phyloP scores from a whole-genome alignment of 2,329 filamentous ascomycete species.

The Emericellopsis atlantica region DNA sequence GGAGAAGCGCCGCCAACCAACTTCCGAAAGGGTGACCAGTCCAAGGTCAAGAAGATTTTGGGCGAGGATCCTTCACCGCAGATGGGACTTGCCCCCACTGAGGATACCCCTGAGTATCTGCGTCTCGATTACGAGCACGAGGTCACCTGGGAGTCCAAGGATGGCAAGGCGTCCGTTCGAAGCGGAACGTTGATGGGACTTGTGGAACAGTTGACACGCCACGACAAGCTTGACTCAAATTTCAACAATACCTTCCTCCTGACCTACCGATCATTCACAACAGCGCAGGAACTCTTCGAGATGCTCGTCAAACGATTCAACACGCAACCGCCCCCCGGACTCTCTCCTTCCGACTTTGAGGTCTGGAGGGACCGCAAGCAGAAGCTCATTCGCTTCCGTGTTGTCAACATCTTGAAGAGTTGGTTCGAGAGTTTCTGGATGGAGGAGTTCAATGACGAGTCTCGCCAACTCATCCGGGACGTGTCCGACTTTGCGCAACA shows the following conservation, averaged over 20 bases:
- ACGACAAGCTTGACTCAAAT: constrained; percentile 86
- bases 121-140: constrained; percentile 80
- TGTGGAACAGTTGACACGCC: constrained; percentile 88
- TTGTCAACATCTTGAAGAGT: constrained; percentile 94
- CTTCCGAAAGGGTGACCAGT: constrained; percentile 46
- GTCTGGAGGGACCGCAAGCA: constrained; percentile 90
- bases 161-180: constrained; percentile 63
- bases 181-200: constrained; percentile 81
- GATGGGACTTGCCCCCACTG: constrained; percentile 34
- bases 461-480: constrained; percentile 71
- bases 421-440: constrained; percentile 99
- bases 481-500: constrained; percentile 88
- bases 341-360: constrained; percentile 66
- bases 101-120: constrained; percentile 75
- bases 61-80: constrained; percentile 49
- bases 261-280: constrained; percentile 91
- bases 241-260: constrained; percentile 98
- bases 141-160: constrained; percentile 78
- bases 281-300: constrained; percentile 82
- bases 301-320: constrained; percentile 84
- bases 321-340: constrained; percentile 77
- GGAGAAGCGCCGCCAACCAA: constrained; percentile 38
- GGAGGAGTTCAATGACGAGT: constrained; percentile 80
- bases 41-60: constrained; percentile 54
- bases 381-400: constrained; percentile 87